Percentiles rank a stretch among this genome's conserved stretches.
Evolutionary conservation across 139 green algal species (phyloP).

Genomic region (Nannochloris sp.): DNA sequence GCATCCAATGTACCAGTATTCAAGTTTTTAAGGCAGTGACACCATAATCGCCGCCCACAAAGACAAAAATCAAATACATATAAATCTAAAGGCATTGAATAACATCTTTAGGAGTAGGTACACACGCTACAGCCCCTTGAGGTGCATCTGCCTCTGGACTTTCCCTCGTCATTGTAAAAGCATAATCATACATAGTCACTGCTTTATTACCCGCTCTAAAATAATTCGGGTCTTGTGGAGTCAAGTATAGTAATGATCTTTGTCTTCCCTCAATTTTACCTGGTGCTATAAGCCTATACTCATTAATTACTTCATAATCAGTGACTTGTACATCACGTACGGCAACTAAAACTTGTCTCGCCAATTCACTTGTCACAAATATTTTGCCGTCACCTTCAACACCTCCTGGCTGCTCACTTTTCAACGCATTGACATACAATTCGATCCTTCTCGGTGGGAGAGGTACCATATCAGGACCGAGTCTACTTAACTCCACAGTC

Average conservation of each 20-base stretch:
- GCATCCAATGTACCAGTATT: too few relatives aligned
- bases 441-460: conserved; percentile 24
- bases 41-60: too few relatives aligned
- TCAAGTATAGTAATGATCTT: conserved; percentile 20
- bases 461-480: conserved; percentile 11
- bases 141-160: conserved; percentile 3
- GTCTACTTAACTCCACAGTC: conserved; percentile 13
- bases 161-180: not conserved
- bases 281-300: not conserved
- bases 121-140: conserved; percentile 8
- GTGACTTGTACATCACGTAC: conserved; percentile 16
- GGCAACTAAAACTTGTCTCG: conserved; percentile 11
- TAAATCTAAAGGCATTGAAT: conserved; percentile 27
- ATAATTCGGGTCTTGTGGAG: conserved; percentile 20
- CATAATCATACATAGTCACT: conserved; percentile 30
- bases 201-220: conserved; percentile 17
- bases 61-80: too few relatives aligned
- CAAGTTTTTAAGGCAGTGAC: too few relatives aligned
- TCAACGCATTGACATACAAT: conserved; percentile 24
- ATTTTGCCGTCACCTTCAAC: not conserved
- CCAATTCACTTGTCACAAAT: conserved; percentile 21
- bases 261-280: conserved; percentile 6
- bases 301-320: conserved; percentile 27
- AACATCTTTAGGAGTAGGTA: conserved; percentile 27
- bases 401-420: not conserved